Conservation (phyloP, 495 filamentous ascomycete genomes). For the Neurospora pannonica region DNA sequence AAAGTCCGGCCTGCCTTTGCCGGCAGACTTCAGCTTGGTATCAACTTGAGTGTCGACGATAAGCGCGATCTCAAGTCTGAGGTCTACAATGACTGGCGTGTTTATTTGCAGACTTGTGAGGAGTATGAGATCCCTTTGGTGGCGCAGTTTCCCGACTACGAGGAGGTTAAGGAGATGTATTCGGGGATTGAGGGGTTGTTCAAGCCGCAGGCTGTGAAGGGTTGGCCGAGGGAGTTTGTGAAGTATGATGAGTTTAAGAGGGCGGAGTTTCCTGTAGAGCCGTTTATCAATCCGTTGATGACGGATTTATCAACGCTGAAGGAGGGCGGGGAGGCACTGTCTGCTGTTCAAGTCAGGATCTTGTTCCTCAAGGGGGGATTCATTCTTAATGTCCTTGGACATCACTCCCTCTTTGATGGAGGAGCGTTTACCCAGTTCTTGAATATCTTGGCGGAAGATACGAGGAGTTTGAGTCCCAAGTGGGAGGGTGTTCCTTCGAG, state of each 20-base stretch:
- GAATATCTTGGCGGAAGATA: neutral
- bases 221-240: neutral
- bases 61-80: neutral
- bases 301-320: conserved; percentile 5
- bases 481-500: neutral
- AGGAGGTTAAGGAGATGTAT: neutral
- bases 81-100: conserved; percentile 8
- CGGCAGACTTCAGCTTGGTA: conserved; percentile 16
- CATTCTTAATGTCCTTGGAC: conserved; percentile 22
- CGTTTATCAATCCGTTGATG: conserved; percentile 17
- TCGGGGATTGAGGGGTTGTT: neutral
- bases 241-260: conserved; percentile 14
- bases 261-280: conserved; percentile 20
- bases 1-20: conserved; percentile 21
- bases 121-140: neutral
- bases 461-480: neutral
- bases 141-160: neutral
- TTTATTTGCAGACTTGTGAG: neutral
- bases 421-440: conserved; percentile 3
- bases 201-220: neutral
- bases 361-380: conserved; percentile 22
- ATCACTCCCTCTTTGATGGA: conserved; percentile 26
- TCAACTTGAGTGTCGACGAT: neutral
- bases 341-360: conserved; percentile 20
- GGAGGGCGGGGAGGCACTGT: conserved; percentile 11